A percentile compares a stretch with the other conserved stretches of the same genome.
Conservation (phyloP, 73 alveolate species). For the Paramecium sonneborni region DNA sequence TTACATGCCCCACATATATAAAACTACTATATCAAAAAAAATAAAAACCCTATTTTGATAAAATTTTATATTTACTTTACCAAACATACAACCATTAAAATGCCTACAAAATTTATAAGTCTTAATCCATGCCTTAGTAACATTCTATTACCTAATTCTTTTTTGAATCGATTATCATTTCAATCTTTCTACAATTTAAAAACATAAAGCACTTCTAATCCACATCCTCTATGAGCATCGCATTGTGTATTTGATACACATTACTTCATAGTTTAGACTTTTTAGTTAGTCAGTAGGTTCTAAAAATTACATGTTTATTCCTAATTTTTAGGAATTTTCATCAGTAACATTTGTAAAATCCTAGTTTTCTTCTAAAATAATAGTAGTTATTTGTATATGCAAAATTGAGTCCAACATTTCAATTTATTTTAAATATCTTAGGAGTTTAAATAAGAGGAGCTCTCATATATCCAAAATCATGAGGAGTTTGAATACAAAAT, state of each 20-base stretch:
- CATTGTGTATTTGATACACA: slow-evolving; percentile 78
- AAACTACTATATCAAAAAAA: too few species aligned
- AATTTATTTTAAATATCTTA: slow-evolving; percentile 84
- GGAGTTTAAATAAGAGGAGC: slow-evolving; percentile 72
- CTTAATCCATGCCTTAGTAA: slow-evolving; percentile 98
- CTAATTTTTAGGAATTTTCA: slow-evolving; percentile 74
- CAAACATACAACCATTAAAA: slow-evolving; percentile 96
- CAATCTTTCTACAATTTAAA: slow-evolving; percentile 80
- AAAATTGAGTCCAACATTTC: slow-evolving; percentile 83
- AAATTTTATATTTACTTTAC: slow-evolving; percentile 63
- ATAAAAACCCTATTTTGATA: slow-evolving; percentile 85
- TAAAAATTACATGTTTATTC: slow-evolving; percentile 71
- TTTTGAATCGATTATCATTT: slow-evolving; percentile 75
- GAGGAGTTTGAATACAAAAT: slow-evolving; percentile 94
- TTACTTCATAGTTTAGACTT: slow-evolving; percentile 62
- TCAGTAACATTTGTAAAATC: slow-evolving; percentile 66
- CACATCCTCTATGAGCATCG: slow-evolving; percentile 63
- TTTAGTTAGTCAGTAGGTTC: slow-evolving; percentile 70
- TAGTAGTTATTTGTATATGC: slow-evolving; percentile 80
- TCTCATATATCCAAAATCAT: slow-evolving; percentile 88
- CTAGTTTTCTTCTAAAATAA: slow-evolving; percentile 67
- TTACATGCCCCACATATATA: too few species aligned
- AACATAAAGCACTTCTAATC: slow-evolving; percentile 69
- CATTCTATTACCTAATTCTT: slow-evolving; percentile 74
- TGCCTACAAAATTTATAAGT: slow-evolving; percentile 93